Evolutionary conservation across 495 filamentous ascomycete species (phyloP).

Genomic region (Elaphomyces granulatus): DNA sequence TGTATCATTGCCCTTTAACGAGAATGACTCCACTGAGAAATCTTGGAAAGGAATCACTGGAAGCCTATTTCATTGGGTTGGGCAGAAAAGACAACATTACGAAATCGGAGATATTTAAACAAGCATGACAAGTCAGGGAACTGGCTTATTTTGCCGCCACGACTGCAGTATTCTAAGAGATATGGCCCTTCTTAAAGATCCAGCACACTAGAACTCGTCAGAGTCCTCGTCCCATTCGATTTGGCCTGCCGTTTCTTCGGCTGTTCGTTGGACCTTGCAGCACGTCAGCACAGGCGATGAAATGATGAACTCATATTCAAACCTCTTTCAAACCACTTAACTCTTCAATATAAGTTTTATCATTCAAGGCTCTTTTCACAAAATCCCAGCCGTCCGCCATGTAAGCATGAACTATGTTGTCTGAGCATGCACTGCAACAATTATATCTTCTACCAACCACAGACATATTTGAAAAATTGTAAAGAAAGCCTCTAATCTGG

Average conservation of each 20-base stretch:
- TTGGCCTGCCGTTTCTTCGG: slow-evolving; percentile 50
- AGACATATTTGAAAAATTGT: slow-evolving; percentile 67
- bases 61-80: slow-evolving; percentile 73
- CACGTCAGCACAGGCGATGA: slow-evolving; percentile 12
- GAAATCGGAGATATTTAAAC: slow-evolving; percentile 2
- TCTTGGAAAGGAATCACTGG: slow-evolving; percentile 66
- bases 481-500: slow-evolving; percentile 84
- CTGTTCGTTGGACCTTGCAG: slow-evolving; percentile 50
- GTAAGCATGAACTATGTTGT: slow-evolving; percentile 58
- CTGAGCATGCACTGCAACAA: slow-evolving; percentile 85
- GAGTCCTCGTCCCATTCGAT: slow-evolving; percentile 48
- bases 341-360: slow-evolving; percentile 78
- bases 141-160: slow-evolving; percentile 17
- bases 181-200: too few species aligned
- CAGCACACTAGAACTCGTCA: too few species aligned
- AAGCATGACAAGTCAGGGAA: slow-evolving; percentile 2
- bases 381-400: slow-evolving; percentile 69
- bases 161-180: too few species aligned
- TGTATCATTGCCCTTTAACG: background rate
- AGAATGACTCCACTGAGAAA: background rate
- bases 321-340: slow-evolving; percentile 86
- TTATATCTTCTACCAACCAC: slow-evolving; percentile 74
- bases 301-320: slow-evolving; percentile 3
- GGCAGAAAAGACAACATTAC: slow-evolving; percentile 26
- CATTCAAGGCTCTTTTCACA: slow-evolving; percentile 70